Base-by-base conservation (phyloP, 164 flowering plant genomes). In the Sextonia rubra region DNA sequence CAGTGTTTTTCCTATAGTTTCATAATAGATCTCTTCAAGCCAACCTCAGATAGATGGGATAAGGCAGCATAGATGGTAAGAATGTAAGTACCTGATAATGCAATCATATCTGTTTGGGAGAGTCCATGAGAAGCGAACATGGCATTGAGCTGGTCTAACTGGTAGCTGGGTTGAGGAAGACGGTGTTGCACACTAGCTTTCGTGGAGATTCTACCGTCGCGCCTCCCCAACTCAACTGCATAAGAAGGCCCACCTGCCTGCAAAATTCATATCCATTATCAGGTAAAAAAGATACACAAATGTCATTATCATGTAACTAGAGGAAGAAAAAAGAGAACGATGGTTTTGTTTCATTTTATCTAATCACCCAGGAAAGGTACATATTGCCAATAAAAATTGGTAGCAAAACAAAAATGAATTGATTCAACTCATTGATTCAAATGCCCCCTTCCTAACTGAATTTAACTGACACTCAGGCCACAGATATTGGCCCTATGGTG, bases 171-270 rank as follows among this genome's bases (percentile, higher is more conserved):
- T 0, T 80, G 82, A 63, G 96, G 96, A 55, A 91, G 86, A 3
- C 47, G 73, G 18, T 49, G 69, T 26, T 83, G 80, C n/a, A 88
- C 91, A 44, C 85, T 85, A 14, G 86, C 78, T 69, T 14, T 75
- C 0, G 83, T 82, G 0, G 96, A 91, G 27, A 77, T 75, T 24
- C 75, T 73, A n/a, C 93, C 96, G 48, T 89, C 96, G 3, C 73
- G 76, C 52, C 96, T 81, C 47, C 96, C 96, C 76, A 91, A 70
- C 76, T 91, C 96, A 18, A 91, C 96, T 0, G 49, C 9, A 69
- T 83, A 89, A 14, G 17, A 78, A 20, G 91, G 96, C 20, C 96
- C 93, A 0, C 96, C 93, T 0, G 87, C 64, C 93, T 89, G 77
- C 69, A 77, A 74, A 48, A 7, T 30, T 23, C 17, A 68, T 64